These are phyloP conservation scores for Myxozyma mucilagina DNA, from an alignment of 805 yeast species.

Conservation along the genomic window DNA sequence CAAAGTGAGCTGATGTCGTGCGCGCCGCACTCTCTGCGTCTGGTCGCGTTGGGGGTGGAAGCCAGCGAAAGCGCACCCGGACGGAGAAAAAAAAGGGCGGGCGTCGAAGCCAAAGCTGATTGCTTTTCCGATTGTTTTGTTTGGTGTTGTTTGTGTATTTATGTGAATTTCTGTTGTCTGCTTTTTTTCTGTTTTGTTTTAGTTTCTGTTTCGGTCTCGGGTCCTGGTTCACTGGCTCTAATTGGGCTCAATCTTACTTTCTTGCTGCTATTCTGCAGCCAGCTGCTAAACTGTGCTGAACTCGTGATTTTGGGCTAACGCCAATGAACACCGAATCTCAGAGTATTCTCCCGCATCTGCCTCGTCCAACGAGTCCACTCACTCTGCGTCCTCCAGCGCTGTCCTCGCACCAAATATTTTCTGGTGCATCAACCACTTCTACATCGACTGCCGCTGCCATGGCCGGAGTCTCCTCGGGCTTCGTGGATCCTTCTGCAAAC, in stretches of 20 bases:
- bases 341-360: constrained; percentile 6
- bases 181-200: not conserved
- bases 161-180: not conserved
- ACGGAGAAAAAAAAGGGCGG: no score
- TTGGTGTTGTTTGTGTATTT: no score
- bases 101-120: no score
- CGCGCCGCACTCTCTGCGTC: not conserved
- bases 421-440: not conserved
- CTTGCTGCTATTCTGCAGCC: no score
- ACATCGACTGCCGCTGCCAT: not conserved
- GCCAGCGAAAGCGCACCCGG: not conserved
- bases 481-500: no score
- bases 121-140: no score
- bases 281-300: no score
- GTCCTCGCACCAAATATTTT: not conserved
- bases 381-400: constrained; percentile 1
- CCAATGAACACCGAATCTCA: not conserved
- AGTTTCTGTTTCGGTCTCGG: not conserved
- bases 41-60: not conserved
- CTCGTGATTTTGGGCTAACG: not conserved
- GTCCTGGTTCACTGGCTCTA: not conserved
- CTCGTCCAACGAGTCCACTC: constrained; percentile 1
- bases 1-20: constrained; percentile 11
- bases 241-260: not conserved
- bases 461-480: not conserved